Evolutionary conservation across 306 rosid genomes (phyloP), one percentile per base, ranked within the genome.

Genomic region (Malus fusca): DNA sequence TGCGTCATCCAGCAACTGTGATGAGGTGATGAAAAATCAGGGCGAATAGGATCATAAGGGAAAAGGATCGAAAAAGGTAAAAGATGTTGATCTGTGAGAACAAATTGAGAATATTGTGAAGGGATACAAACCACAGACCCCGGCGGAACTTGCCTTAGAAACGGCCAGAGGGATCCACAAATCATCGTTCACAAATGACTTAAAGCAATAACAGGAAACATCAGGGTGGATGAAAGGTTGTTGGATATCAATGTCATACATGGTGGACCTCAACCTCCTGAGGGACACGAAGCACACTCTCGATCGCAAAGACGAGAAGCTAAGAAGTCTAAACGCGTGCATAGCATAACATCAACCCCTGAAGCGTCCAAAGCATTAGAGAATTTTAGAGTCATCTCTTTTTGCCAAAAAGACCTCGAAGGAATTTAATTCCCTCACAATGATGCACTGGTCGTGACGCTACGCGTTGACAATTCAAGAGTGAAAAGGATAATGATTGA

Each of bases 201-300:
- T 9, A 19, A 8, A 7, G 22, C 23, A 0, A 6, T 53, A 7
- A 53, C 23, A 3, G 23, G 11, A 10, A 55, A 55, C 61, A 55
- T 21, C 5, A 5, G 11, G 0, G 4, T 0, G 0, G 4, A 8
- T 6, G 13, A 55, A 1, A 4, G 13, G 9, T 3, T 55, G 25
- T 8, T 55, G 8, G 26, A 55, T 0, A 55, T 55, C 26, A 21
- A 55, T 21, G 25, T 1, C 0, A 55, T 55, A 1, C 26, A 55
- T 12, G 60, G 60, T 8, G 1, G 60, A n/a, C 25, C 60, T 9
- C 12, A 55, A 21, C 60, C 11, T 0, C 12, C 0, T 5, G 4
- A 55, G 12, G 25, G 60, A 15, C 0, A 0, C 0, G 0, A 18
- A 4, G 4, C 11, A 18, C 23, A 4, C 8, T 3, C 25, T n/a